A percentile compares a stretch with the other conserved stretches of the same genome.
These are phyloP conservation scores for Gliomastix tumulicola DNA, from an alignment of 2,329 filamentous ascomycete genomes.

Conservation along the genomic window DNA sequence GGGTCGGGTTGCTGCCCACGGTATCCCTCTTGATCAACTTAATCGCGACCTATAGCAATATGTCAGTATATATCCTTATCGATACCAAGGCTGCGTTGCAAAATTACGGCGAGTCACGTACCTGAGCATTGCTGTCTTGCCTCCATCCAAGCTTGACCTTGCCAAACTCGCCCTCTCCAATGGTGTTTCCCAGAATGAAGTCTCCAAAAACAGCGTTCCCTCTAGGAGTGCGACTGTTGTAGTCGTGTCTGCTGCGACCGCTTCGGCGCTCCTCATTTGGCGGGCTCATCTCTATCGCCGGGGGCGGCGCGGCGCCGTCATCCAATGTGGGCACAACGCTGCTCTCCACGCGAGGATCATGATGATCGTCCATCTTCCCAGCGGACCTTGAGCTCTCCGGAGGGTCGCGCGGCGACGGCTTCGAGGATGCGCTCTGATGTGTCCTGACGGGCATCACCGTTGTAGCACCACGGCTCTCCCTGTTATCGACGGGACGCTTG, in stretches of 20 bases:
- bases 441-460: constrained; percentile 37
- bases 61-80: too few relatives aligned
- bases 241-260: constrained; percentile 52
- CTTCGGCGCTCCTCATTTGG: constrained; percentile 38
- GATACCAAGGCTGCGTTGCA: not conserved
- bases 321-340: too few relatives aligned
- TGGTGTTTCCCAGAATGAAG: constrained; percentile 90
- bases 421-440: constrained; percentile 35
- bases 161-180: constrained; percentile 96
- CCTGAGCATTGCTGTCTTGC: constrained; percentile 82
- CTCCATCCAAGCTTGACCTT: constrained; percentile 99
- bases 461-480: constrained; percentile 28
- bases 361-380: too few relatives aligned
- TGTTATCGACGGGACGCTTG: constrained; percentile 28
- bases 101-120: constrained; percentile 23
- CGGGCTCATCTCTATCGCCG: constrained; percentile 31
- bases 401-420: too few relatives aligned
- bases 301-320: constrained; percentile 38
- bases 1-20: constrained; percentile 79
- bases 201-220: constrained; percentile 79
- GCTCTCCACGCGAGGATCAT: too few relatives aligned
- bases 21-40: constrained; percentile 93
- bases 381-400: too few relatives aligned
- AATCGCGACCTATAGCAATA: constrained; percentile 70
- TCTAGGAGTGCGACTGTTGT: constrained; percentile 42